Evolutionary conservation across 2,329 filamentous ascomycete genomes (phyloP).

Genomic region (Nothomitra cinnamomea): DNA sequence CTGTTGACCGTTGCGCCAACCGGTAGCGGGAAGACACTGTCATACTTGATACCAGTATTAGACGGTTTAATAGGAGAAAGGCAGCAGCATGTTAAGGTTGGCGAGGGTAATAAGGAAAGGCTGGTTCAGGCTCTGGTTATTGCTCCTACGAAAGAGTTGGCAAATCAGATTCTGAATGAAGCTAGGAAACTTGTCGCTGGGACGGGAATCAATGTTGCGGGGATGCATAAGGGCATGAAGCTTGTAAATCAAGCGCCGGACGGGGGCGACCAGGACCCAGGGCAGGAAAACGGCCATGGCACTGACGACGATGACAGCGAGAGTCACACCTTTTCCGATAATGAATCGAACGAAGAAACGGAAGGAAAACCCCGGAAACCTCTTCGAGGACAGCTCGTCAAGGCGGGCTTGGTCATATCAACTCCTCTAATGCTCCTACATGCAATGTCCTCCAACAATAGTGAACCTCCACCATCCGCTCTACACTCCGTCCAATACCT

Average conservation of each 20-base stretch:
- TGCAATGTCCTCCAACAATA: constrained; percentile 32
- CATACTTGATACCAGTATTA: constrained; percentile 77
- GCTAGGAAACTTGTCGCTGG: constrained; percentile 63
- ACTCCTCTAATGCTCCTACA: constrained; percentile 68
- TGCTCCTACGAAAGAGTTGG: constrained; percentile 33
- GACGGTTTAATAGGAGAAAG: constrained; percentile 42
- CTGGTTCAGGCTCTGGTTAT: constrained; percentile 26
- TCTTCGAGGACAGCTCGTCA: constrained; percentile 34
- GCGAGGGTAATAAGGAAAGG: constrained; percentile 8
- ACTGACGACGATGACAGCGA: constrained; percentile 24
- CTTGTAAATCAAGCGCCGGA: constrained; percentile 10
- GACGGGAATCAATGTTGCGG: constrained; percentile 61
- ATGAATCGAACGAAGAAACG: constrained; percentile 20
- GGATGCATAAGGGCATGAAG: constrained; percentile 70
- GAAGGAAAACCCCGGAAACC: constrained; percentile 14
- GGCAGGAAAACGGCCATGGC: constrained; percentile 18
- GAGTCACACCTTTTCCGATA: constrained; percentile 18
- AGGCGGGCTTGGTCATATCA: constrained; percentile 63
- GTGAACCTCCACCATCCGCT: constrained; percentile 25
- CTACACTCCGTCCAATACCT: constrained; percentile 56
- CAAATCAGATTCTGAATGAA: constrained; percentile 41
- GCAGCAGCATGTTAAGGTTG: neutral
- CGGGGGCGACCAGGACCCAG: too few species aligned
- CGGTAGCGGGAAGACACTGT: constrained; percentile 89
- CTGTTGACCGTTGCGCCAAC: constrained; percentile 83